Conservation (phyloP, 345 rosid genomes). For the Syzygium jambos region DNA sequence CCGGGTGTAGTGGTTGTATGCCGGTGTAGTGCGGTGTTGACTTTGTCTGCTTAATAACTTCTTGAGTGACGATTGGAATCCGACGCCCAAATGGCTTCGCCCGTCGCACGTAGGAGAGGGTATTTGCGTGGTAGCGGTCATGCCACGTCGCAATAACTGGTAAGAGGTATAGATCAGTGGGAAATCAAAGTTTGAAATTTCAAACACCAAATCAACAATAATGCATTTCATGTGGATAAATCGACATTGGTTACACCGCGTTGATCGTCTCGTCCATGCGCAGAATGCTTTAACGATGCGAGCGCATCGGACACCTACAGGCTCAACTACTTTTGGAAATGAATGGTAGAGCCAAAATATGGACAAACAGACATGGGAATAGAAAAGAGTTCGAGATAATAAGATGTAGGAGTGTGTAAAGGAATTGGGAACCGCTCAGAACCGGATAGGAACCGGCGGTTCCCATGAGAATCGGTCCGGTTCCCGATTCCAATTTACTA, state of each 20-base stretch:
- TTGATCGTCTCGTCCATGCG: accelerated
- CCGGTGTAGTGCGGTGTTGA: neutral
- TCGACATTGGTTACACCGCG: neutral
- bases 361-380: neutral
- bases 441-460: too few species aligned
- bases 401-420: too few species aligned
- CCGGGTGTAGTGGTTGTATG: neutral
- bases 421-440: too few species aligned
- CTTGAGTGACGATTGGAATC: neutral
- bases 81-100: neutral
- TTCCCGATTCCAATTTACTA: too few species aligned
- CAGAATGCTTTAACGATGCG: neutral
- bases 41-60: too few species aligned
- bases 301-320: neutral
- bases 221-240: neutral
- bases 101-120: neutral
- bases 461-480: too few species aligned
- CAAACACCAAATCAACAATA: neutral
- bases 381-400: neutral
- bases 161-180: neutral
- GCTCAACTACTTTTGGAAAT: neutral
- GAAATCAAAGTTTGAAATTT: neutral
- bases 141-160: neutral
- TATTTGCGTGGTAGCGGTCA: neutral
- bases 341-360: neutral